Evolutionary conservation across 192 early-diverging fungal genomes (phyloP), one percentile per base, ranked within the genome.

Genomic region (Chytriomyces hyalinus): DNA sequence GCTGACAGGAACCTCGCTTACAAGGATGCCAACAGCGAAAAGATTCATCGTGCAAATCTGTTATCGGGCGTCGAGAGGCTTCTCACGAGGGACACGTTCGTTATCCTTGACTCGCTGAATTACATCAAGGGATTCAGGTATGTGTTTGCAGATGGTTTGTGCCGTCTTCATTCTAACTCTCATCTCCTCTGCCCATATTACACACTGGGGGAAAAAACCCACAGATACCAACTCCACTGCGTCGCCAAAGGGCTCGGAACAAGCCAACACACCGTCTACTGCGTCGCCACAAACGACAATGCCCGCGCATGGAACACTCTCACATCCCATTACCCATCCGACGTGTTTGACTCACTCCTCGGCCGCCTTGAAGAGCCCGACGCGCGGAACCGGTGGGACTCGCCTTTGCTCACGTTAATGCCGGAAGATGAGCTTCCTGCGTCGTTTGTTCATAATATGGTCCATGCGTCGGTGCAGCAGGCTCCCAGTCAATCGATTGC

Each of bases 71-170:
- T 97, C 36, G 96, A 98, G 80, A 83, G 98, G 47, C 79, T 90
- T 2, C 80, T 98, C 46, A 90, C 92, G 28, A 91, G 90, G 61
- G 92, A 97, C n/a, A 84, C 87, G 65, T 87, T 99, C 61, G 91
- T 98, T 11, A 96, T 99, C 61, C 94, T 89, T 6, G 98, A 99
- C 77, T 86, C 88, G n/a, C 80, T 97, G 78, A 99, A 99, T 82
- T 98, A 98, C 84, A 98, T 99, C 82, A 99, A 99, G 86, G 97
- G 98, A 6, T 95, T 95, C 78, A 87, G 98, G 73, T 99, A 98
- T 84, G 96, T 98, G 82, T 87, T 98, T 96, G 95, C 83, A 96
- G 95, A 78, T 96, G 15, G 91, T 94, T 0, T 89, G 94, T 24
- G 92, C 92, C 86, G 11, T 11, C 11, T 13, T 63, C 11, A 74